Conservation (phyloP, 108 stramenopile genomes). For the Cyclotella cryptica region DNA sequence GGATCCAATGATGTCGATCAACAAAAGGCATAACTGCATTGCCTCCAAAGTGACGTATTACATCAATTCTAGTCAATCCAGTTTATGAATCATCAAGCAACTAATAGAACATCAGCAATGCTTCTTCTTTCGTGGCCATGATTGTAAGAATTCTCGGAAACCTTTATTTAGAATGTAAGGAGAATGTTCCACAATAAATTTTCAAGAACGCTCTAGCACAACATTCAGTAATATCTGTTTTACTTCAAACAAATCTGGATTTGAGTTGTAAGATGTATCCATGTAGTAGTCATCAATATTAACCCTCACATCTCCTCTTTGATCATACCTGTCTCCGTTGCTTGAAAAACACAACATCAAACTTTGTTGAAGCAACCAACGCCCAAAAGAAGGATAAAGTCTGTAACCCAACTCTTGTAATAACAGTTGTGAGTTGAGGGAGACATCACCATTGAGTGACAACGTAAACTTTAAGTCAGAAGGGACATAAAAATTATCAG, state of each 20-base stretch:
- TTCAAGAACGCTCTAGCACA: constrained; percentile 61
- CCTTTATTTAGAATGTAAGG: too few species aligned
- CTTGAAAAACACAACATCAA: constrained; percentile 22
- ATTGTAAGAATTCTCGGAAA: too few species aligned
- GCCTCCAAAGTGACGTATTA: too few species aligned
- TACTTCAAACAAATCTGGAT: constrained; percentile 87
- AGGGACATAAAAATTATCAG: constrained; percentile 33
- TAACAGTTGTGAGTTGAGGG: constrained; percentile 72
- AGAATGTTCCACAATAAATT: background rate
- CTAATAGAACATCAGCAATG: too few species aligned
- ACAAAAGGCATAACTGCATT: too few species aligned
- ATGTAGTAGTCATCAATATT: constrained; percentile 81
- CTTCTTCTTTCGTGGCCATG: background rate
- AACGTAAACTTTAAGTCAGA: constrained; percentile 64
- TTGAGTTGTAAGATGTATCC: constrained; percentile 86
- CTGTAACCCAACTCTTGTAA: constrained; percentile 87
- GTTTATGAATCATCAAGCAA: too few species aligned
- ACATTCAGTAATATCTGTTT: constrained; percentile 84
- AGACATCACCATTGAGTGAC: constrained; percentile 78
- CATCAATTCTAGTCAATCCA: too few species aligned
- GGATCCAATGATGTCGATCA: too few species aligned
- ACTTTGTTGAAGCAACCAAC: constrained; percentile 44
- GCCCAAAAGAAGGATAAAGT: constrained; percentile 72
- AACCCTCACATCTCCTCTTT: constrained; percentile 27
- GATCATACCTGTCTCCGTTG: background rate